Evolutionary conservation across 2,329 filamentous ascomycete species (phyloP).

Genomic region (Aspergillus unguis): DNA sequence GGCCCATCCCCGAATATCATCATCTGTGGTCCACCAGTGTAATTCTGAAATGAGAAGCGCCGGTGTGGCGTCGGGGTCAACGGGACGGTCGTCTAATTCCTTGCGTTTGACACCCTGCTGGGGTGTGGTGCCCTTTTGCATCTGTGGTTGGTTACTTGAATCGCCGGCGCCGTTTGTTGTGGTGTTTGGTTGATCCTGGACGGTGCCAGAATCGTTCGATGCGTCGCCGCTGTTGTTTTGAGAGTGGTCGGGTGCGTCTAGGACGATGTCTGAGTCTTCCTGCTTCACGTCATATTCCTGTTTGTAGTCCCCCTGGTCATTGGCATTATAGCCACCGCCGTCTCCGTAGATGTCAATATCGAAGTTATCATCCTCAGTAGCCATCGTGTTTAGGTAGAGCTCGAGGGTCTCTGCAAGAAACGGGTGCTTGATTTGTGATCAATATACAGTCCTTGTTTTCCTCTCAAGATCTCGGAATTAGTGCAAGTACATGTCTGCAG

Average conservation of each 20-base stretch:
- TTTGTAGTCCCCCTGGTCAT: constrained; percentile 46
- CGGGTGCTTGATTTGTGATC: constrained; percentile 36
- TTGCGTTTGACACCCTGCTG: constrained; percentile 63
- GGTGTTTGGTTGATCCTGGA: constrained; percentile 25
- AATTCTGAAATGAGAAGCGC: constrained; percentile 85
- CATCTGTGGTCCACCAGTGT: constrained; percentile 96
- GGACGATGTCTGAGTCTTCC: constrained; percentile 39
- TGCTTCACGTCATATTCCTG: constrained; percentile 30
- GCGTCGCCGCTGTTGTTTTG: constrained; percentile 22
- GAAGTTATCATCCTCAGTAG: constrained; percentile 64
- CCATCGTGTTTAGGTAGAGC: constrained; percentile 40
- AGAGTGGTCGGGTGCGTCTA: constrained; percentile 36
- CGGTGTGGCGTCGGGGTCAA: constrained; percentile 60
- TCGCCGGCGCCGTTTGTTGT: constrained; percentile 25
- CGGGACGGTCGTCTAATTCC: constrained; percentile 53
- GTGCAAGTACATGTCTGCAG: constrained; percentile 45
- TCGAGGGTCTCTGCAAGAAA: constrained; percentile 27
- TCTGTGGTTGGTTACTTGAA: constrained; percentile 20
- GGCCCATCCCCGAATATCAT: constrained; percentile 86
- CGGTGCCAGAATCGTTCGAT: constrained; percentile 19
- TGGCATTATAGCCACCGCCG: constrained; percentile 47
- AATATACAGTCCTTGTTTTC: constrained; percentile 38
- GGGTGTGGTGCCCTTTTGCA: constrained; percentile 26
- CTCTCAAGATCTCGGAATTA: constrained; percentile 31
- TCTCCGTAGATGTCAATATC: constrained; percentile 70